Evolutionary conservation across 805 yeast species (phyloP).

Genomic region (Maudiozyma barnettii): DNA sequence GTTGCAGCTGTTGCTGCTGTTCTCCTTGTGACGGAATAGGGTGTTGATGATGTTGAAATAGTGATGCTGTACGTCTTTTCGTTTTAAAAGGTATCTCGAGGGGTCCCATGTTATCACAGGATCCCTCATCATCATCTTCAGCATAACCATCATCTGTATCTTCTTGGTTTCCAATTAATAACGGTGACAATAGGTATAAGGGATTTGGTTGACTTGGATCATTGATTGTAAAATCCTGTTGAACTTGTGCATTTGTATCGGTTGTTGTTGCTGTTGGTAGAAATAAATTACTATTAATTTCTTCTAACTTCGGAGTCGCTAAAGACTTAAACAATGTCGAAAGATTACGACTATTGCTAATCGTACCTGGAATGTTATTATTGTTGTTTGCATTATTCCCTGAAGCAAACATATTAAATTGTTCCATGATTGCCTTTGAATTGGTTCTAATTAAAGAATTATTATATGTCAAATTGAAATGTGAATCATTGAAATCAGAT

Average conservation of each 20-base stretch:
- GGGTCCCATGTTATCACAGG: constrained; percentile 16
- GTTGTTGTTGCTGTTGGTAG: neutral
- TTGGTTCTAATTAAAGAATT: constrained; percentile 11
- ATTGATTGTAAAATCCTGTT: neutral
- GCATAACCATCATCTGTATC: constrained; percentile 26
- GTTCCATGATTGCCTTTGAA: constrained; percentile 22
- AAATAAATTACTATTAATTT: constrained; percentile 1
- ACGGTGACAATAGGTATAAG: constrained; percentile 2
- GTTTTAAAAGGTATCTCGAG: constrained; percentile 21
- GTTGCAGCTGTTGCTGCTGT: constrained; percentile 11
- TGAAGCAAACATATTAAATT: constrained; percentile 20
- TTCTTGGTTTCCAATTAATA: constrained; percentile 1
- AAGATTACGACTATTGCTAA: constrained; percentile 1
- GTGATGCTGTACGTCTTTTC: constrained; percentile 11
- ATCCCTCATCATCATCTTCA: constrained; percentile 27
- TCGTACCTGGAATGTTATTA: neutral
- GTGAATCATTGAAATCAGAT: neutral
- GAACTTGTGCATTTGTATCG: neutral
- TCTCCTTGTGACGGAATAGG: constrained; percentile 1
- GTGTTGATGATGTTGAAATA: constrained; percentile 15
- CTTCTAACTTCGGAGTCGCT: constrained; percentile 2
- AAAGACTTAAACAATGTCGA: constrained; percentile 4
- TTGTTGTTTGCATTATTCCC: neutral
- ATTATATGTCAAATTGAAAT: neutral
- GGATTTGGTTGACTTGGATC: neutral